Evolutionary conservation across 306 rosid genomes (phyloP).

Genomic region (Bauhinia variegata): DNA sequence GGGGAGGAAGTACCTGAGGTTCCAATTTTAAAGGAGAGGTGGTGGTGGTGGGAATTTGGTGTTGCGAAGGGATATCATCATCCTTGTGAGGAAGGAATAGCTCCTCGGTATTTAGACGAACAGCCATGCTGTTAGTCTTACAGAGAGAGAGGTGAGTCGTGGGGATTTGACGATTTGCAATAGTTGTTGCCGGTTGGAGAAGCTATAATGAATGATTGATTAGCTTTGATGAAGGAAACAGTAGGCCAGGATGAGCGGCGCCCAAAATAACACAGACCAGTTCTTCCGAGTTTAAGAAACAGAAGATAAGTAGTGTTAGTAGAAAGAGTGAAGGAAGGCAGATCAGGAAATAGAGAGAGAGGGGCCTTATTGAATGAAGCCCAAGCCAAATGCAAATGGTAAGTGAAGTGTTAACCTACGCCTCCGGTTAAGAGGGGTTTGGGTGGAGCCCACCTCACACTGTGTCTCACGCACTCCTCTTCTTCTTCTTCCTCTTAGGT

Average conservation of each 20-base stretch:
- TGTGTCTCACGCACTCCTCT: too few species aligned
- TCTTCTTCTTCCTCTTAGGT: too few species aligned
- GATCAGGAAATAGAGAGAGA: too few species aligned
- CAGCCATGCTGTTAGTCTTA: conserved; percentile 34
- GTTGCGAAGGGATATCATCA: conserved; percentile 1
- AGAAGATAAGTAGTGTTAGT: too few species aligned
- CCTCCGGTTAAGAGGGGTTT: too few species aligned
- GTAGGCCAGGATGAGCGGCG: neutral
- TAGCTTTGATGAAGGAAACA: neutral
- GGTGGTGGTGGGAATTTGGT: conserved; percentile 3
- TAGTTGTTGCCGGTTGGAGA: neutral
- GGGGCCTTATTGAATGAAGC: too few species aligned
- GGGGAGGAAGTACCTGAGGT: too few species aligned
- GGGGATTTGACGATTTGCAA: conserved; percentile 22
- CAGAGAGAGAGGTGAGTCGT: conserved; percentile 11
- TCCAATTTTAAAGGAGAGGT: conserved; percentile 4
- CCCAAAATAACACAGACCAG: neutral
- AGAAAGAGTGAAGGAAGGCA: too few species aligned
- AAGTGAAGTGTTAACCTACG: too few species aligned
- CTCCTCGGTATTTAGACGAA: conserved; percentile 44
- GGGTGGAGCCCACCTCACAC: too few species aligned
- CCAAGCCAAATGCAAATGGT: too few species aligned
- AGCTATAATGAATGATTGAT: neutral
- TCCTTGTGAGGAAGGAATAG: conserved; percentile 34
- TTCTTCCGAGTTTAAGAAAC: neutral